phyloP scores from a whole-genome alignment of 2,329 filamentous ascomycete genomes.

The Botrytis squamosa region DNA sequence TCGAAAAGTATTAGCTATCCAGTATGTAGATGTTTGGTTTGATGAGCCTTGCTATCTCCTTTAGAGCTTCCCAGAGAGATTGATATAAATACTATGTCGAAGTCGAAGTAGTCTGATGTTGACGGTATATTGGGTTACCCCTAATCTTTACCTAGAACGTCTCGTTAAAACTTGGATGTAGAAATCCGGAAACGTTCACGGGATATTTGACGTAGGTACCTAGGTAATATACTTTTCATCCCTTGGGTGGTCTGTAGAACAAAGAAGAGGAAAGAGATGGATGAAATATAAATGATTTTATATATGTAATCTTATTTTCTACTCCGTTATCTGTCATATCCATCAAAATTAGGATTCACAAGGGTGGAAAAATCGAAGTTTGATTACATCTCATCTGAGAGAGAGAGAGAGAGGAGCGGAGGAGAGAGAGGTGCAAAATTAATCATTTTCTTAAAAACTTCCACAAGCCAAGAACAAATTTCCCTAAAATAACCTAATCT shows the following conservation, averaged over 20 bases:
- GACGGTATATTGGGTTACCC: background rate
- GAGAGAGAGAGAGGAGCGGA: background rate
- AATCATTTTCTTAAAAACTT: background rate
- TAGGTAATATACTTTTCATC: background rate
- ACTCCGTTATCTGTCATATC: background rate
- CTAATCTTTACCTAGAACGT: background rate
- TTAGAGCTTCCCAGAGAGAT: background rate
- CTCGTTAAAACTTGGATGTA: background rate
- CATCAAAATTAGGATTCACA: background rate
- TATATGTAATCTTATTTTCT: background rate
- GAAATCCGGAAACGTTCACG: conserved; percentile 5
- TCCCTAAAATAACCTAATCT: conserved; percentile 6
- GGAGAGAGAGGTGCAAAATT: background rate
- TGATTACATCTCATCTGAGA: conserved; percentile 7
- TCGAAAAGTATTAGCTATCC: background rate
- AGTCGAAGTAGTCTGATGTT: no score
- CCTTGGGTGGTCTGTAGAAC: background rate
- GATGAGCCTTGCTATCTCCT: background rate
- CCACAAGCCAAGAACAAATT: conserved; percentile 19
- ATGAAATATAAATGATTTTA: background rate
- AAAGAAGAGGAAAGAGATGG: background rate
- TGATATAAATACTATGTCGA: no score
- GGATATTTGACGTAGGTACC: background rate
- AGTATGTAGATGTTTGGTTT: background rate
- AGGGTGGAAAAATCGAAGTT: background rate